phyloP scores from a whole-genome alignment of 148 eudicot species.

The Arctostaphylos glauca region DNA sequence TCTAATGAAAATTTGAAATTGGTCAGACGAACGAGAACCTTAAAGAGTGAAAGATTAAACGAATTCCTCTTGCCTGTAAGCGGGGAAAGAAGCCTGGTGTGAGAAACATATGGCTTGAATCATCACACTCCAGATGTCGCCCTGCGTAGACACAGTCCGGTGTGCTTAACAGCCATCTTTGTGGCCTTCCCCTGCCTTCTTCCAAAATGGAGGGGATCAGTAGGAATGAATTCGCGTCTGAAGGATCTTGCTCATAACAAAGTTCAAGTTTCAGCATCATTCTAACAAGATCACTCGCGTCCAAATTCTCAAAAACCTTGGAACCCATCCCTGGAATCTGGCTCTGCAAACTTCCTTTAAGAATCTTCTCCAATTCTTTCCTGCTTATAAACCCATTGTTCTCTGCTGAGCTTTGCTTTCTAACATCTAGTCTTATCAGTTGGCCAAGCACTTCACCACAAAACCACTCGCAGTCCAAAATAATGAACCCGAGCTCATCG shows the following conservation, averaged over 20 bases:
- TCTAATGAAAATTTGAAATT: neutral
- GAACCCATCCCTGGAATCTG: slow-evolving; percentile 69
- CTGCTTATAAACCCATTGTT: slow-evolving; percentile 64
- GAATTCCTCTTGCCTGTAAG: slow-evolving; percentile 62
- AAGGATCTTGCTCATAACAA: slow-evolving; percentile 67
- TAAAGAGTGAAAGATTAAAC: neutral
- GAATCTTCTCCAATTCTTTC: slow-evolving; percentile 68
- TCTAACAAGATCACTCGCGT: slow-evolving; percentile 53
- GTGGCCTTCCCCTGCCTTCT: slow-evolving; percentile 70
- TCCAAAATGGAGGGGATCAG: slow-evolving; percentile 69
- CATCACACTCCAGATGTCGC: slow-evolving; percentile 83
- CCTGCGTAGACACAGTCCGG: slow-evolving; percentile 66
- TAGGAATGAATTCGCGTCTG: slow-evolving; percentile 57
- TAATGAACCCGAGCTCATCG: slow-evolving; percentile 62
- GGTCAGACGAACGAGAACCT: neutral
- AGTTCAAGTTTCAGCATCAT: slow-evolving; percentile 87
- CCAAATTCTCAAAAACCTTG: slow-evolving; percentile 61
- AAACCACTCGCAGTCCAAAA: slow-evolving; percentile 87
- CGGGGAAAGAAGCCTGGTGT: slow-evolving; percentile 86
- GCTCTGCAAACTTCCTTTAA: slow-evolving; percentile 64
- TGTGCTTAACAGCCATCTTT: slow-evolving; percentile 63
- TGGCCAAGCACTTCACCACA: slow-evolving; percentile 72
- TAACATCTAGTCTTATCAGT: slow-evolving; percentile 44
- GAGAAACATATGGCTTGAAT: slow-evolving; percentile 76
- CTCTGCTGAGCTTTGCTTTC: slow-evolving; percentile 40